Percentiles rank a stretch among this genome's conserved stretches.
Evolutionary conservation across 768 basidiomycete genomes (phyloP).

Genomic region (Panaeolus papilionaceus): DNA sequence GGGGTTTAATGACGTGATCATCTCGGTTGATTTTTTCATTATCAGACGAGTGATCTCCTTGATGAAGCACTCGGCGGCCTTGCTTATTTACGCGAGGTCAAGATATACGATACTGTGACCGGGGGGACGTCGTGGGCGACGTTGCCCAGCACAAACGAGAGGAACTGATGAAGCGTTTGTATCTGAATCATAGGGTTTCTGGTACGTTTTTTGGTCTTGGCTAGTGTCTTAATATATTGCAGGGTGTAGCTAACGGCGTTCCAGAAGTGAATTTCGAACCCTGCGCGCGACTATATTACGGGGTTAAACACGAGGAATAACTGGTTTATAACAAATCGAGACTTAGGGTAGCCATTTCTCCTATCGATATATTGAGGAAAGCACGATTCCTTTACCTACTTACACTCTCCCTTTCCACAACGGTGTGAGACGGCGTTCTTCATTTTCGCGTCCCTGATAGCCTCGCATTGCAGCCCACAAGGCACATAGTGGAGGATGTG

Average conservation of each 20-base stretch:
- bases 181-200: background rate
- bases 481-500: background rate
- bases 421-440: background rate
- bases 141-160: background rate
- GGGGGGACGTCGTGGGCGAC: background rate
- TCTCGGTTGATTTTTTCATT: background rate
- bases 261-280: constrained; percentile 3
- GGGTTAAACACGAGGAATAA: no score
- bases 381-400: background rate
- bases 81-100: constrained; percentile 1
- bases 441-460: background rate
- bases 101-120: constrained; percentile 3
- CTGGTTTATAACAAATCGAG: background rate
- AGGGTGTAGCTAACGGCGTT: constrained; percentile 1
- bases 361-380: background rate
- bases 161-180: background rate
- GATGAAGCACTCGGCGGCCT: background rate
- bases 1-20: background rate
- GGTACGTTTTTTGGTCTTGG: background rate
- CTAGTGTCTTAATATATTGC: background rate
- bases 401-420: background rate
- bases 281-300: background rate
- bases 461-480: background rate
- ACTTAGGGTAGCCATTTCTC: background rate
- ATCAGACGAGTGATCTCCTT: constrained; percentile 6